Evolutionary conservation across 2,329 filamentous ascomycete species (phyloP), one percentile per base, ranked within the genome.

Genomic region (Fusarium incarnatum): DNA sequence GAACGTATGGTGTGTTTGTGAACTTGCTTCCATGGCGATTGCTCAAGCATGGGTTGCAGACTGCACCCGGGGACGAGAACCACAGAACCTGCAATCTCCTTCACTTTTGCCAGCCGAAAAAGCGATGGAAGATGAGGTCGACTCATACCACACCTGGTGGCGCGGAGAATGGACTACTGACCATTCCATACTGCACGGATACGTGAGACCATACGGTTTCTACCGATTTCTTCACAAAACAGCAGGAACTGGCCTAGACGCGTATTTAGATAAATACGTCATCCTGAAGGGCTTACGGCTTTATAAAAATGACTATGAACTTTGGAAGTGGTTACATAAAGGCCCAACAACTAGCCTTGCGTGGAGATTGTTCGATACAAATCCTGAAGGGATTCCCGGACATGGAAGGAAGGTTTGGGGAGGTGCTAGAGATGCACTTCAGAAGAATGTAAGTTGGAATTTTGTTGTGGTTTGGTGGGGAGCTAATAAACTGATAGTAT

Each of bases 401-500:
- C 32, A 18, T 37, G 45, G 45, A 27, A 45, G 20, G 42, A 25
- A 45, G 5, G 42, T 23, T 25, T 23, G 22, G 42, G 23, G 18
- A 41, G 18, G 25, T n/a, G 34, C 23, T 5, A 41, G 32, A 13
- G n/a, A n/a, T 20, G 23, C 23, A 3, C 6, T 41, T 5, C 32
- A 30, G 22, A n/a, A 28, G 18, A 15, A 34, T 7, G 23, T 42
- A 22, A 42, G 34, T 41, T 28, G 7, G 13, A 9, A 5, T 10
- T 0, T 18, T 22, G 2, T 28, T 37, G 32, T 3, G 3, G 8
- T 8, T 16, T 16, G 32, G 3, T 8, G 1, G 2, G 4, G 4
- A 11, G 5, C 30, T 40, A 20, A 52, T 6, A 4, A 8, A 8
- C 8, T 28, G n/a, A 27, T 16, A 25, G 16, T 52, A 52, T 12